Evolutionary conservation across 345 rosid genomes (phyloP).

Genomic region (Populus euphratica): DNA sequence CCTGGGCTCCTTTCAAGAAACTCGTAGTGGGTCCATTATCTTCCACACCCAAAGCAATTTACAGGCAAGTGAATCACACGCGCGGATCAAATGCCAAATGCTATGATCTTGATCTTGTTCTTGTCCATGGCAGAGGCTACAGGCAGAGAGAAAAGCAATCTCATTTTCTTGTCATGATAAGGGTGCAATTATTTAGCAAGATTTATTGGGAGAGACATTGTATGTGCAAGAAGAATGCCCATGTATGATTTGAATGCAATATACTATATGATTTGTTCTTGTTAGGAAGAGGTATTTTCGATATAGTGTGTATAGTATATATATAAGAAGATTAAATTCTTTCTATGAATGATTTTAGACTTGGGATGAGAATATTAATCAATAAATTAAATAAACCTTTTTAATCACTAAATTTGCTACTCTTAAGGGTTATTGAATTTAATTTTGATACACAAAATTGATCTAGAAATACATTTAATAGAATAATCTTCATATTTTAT

Average conservation of each 20-base stretch:
- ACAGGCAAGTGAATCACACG: not conserved
- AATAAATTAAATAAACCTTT: no score
- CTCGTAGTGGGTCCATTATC: conserved; percentile 10
- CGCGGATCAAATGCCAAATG: not conserved
- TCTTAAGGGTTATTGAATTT: no score
- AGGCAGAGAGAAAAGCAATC: not conserved
- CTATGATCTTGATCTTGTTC: not conserved
- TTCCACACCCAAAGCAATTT: not conserved
- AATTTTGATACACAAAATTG: no score
- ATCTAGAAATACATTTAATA: no score
- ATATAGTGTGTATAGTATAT: no score
- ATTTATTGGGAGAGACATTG: not conserved
- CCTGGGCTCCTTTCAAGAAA: conserved; percentile 28
- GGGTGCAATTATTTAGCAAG: not conserved
- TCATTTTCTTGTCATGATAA: conserved; percentile 15
- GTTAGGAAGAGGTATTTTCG: no score
- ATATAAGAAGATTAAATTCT: no score
- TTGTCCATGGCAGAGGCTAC: not conserved
- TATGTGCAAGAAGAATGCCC: not conserved
- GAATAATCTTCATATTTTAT: not conserved
- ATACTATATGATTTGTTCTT: no score
- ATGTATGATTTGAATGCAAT: not conserved
- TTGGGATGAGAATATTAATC: no score
- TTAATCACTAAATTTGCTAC: no score
- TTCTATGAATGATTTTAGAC: no score